phyloP scores from a whole-genome alignment of 768 basidiomycete genomes.

The Calvatia gigantea region DNA sequence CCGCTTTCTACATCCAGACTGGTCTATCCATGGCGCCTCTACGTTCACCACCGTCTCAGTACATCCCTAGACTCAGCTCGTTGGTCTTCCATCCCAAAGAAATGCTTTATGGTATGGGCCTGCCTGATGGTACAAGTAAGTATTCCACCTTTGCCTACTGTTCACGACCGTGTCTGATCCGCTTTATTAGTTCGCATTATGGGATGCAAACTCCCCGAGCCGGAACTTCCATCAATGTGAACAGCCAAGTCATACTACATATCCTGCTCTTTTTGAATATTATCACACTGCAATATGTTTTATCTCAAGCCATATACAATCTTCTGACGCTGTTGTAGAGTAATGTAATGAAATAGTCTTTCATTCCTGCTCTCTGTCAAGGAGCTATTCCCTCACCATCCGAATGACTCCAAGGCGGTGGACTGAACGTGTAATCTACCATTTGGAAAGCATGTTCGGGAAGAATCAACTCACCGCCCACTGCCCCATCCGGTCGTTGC shows the following conservation, averaged over 20 bases:
- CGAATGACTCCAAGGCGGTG: no score
- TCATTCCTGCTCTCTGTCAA: no score
- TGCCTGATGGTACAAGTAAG: conserved; percentile 37
- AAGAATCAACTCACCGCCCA: no score
- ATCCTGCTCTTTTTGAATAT: conserved; percentile 6
- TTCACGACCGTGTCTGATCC: background rate
- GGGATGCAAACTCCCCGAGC: conserved; percentile 43
- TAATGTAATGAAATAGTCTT: background rate
- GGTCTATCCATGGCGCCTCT: conserved; percentile 43
- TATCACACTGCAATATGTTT: background rate
- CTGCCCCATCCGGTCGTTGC: no score
- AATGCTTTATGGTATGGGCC: conserved; percentile 66
- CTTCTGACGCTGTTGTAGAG: background rate
- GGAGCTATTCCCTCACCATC: background rate
- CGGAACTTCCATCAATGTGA: background rate
- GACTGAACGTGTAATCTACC: background rate
- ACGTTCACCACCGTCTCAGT: conserved; percentile 38
- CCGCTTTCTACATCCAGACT: conserved; percentile 39
- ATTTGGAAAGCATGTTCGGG: no score
- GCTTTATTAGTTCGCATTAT: conserved; percentile 37
- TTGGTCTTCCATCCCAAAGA: conserved; percentile 71
- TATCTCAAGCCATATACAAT: background rate
- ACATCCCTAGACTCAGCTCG: conserved; percentile 48
- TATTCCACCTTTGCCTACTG: background rate
- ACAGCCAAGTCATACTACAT: background rate